These are phyloP conservation scores for Alisma plantagoaquatica DNA, from an alignment of 106 monocot species.

Conservation along the genomic window DNA sequence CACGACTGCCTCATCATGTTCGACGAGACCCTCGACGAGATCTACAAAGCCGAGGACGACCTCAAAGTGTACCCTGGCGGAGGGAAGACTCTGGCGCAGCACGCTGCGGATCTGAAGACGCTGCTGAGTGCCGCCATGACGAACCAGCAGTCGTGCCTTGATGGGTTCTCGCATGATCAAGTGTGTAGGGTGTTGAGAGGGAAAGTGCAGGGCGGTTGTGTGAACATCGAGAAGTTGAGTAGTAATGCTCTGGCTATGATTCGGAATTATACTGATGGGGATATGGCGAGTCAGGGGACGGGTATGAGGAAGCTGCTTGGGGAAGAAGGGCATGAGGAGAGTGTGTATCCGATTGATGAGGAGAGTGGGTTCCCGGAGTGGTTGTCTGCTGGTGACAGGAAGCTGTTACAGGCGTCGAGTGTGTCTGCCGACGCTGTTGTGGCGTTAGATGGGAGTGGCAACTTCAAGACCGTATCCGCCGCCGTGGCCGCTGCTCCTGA, in stretches of 20 bases:
- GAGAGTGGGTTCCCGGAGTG: slow-evolving; percentile 18
- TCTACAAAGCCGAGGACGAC: too few relatives aligned
- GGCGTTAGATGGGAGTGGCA: slow-evolving; percentile 25
- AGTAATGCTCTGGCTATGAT: slow-evolving; percentile 25
- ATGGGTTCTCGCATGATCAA: slow-evolving; percentile 10
- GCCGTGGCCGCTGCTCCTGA: slow-evolving; percentile 24
- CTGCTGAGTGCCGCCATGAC: slow-evolving; percentile 27
- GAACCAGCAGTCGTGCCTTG: slow-evolving; percentile 20
- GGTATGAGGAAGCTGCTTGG: neutral
- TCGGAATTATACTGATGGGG: slow-evolving; percentile 3
- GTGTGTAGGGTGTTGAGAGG: neutral
- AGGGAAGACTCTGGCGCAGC: slow-evolving; percentile 1
- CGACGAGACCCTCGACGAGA: too few relatives aligned
- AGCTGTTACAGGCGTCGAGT: slow-evolving; percentile 11
- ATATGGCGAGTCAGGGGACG: neutral
- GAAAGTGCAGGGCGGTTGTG: neutral
- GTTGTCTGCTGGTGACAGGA: slow-evolving; percentile 19
- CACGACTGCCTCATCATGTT: too few relatives aligned
- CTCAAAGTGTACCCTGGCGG: slow-evolving; percentile 4
- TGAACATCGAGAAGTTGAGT: slow-evolving; percentile 9
- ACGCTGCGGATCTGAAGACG: slow-evolving; percentile 20
- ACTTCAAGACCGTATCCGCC: slow-evolving; percentile 15
- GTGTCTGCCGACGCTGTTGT: slow-evolving; percentile 15
- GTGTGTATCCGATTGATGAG: slow-evolving; percentile 4
- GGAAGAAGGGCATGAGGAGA: neutral